phyloP scores from a whole-genome alignment of 345 rosid genomes.

The Passiflora organensis region DNA sequence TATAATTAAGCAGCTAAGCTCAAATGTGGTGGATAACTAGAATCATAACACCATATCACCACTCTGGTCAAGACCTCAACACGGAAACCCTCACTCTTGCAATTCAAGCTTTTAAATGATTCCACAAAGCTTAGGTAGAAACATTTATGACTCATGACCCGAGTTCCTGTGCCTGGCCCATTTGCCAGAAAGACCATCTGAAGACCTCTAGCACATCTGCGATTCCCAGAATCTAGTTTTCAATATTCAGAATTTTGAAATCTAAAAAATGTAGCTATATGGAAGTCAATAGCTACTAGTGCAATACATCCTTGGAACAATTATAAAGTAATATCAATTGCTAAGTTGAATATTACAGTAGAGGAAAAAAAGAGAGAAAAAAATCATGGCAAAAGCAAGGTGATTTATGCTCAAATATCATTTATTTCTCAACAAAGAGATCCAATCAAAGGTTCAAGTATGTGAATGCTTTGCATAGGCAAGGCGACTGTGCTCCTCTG shows the following conservation, averaged over 20 bases:
- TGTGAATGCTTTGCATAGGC: no score
- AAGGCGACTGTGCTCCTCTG: no score
- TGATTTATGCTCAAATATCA: neutral
- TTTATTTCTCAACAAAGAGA: neutral
- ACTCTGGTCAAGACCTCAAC: constrained; percentile 47
- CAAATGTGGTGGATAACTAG: constrained; percentile 30
- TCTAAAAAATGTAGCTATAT: constrained; percentile 23
- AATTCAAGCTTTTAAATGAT: constrained; percentile 41
- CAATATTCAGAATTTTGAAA: constrained; percentile 47
- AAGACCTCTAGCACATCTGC: constrained; percentile 69
- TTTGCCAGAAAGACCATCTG: constrained; percentile 61
- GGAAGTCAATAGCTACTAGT: constrained; percentile 18
- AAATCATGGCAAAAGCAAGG: constrained; percentile 6
- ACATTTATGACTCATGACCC: constrained; percentile 47
- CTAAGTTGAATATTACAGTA: constrained; percentile 3
- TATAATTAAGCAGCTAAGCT: constrained; percentile 38
- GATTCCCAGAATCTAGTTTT: constrained; percentile 69
- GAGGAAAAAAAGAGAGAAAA: neutral
- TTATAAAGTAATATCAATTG: constrained; percentile 4
- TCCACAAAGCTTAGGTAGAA: constrained; percentile 35
- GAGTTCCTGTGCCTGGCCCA: constrained; percentile 61
- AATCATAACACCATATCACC: constrained; percentile 35
- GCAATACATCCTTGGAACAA: constrained; percentile 8
- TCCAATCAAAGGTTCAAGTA: no score
- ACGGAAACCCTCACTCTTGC: constrained; percentile 42